Conservation (phyloP, 345 rosid species). For the Brassica rapa region DNA sequence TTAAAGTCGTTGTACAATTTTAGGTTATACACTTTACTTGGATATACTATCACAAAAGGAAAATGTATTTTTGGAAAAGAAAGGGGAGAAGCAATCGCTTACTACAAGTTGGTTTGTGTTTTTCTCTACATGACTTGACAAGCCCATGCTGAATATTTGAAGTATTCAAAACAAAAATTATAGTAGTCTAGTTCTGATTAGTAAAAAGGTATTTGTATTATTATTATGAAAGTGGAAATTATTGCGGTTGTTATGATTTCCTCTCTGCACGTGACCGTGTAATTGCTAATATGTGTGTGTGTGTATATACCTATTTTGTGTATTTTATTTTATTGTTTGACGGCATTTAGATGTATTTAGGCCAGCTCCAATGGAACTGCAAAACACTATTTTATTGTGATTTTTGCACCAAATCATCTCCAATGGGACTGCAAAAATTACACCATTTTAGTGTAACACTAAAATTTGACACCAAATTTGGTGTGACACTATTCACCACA, state of each 20-base stretch:
- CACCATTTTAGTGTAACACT: too few relatives aligned
- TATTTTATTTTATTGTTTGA: neutral
- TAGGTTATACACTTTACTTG: neutral
- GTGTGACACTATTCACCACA: too few relatives aligned
- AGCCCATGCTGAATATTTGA: neutral
- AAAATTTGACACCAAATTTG: too few relatives aligned
- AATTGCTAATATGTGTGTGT: neutral
- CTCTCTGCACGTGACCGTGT: conserved; percentile 34
- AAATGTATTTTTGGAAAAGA: neutral
- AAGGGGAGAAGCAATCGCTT: neutral
- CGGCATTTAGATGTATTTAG: conserved; percentile 3
- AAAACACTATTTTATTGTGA: too few relatives aligned
- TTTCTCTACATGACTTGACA: neutral
- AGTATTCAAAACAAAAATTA: neutral
- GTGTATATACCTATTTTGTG: neutral
- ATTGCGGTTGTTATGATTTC: conserved; percentile 4
- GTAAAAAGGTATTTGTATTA: neutral
- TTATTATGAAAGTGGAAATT: conserved; percentile 8
- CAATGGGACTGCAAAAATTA: too few relatives aligned
- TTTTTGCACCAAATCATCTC: too few relatives aligned
- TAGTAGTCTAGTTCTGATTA: neutral
- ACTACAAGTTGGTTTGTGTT: neutral
- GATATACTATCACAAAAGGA: neutral
- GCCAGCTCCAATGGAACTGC: too few relatives aligned
- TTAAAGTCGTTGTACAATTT: neutral